A percentile compares a stretch with the other conserved stretches of the same genome.
Evolutionary conservation across 805 yeast genomes (phyloP).

Genomic region (Ogataea pini): DNA sequence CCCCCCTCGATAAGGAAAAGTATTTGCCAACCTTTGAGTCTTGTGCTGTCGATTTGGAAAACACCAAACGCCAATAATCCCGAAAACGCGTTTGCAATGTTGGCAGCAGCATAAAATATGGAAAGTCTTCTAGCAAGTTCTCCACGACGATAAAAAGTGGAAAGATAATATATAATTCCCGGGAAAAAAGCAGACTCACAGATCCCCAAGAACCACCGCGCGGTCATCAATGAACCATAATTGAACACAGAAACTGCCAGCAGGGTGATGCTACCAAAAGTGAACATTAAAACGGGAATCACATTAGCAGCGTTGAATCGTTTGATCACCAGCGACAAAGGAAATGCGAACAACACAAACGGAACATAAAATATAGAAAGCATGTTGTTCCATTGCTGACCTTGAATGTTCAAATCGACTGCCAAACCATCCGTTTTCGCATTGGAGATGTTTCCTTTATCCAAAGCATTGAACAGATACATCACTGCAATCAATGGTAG

Average conservation of each 20-base stretch:
- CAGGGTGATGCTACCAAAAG: conserved; percentile 45
- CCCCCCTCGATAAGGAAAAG: conserved; percentile 48
- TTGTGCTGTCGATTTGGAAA: conserved; percentile 41
- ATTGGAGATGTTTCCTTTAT: conserved; percentile 50
- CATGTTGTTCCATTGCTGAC: conserved; percentile 46
- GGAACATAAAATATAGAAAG: conserved; percentile 48
- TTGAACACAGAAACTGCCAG: conserved; percentile 41
- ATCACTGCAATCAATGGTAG: conserved; percentile 46
- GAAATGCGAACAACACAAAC: conserved; percentile 46
- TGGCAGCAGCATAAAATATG: conserved; percentile 39
- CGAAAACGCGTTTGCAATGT: conserved; percentile 38
- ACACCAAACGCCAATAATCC: conserved; percentile 38
- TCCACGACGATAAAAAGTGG: conserved; percentile 40
- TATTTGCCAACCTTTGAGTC: conserved; percentile 49
- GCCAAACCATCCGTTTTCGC: conserved; percentile 51
- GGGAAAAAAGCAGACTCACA: conserved; percentile 42
- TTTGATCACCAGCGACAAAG: conserved; percentile 43
- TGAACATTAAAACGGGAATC: conserved; percentile 45
- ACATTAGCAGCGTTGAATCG: conserved; percentile 45
- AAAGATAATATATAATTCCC: conserved; percentile 40
- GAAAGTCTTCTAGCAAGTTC: conserved; percentile 40
- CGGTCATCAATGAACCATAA: conserved; percentile 37
- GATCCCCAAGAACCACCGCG: conserved; percentile 41
- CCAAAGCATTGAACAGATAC: conserved; percentile 50
- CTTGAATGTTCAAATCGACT: conserved; percentile 41